These are phyloP conservation scores for Russula foetens DNA, from an alignment of 768 basidiomycete genomes.

Conservation along the genomic window DNA sequence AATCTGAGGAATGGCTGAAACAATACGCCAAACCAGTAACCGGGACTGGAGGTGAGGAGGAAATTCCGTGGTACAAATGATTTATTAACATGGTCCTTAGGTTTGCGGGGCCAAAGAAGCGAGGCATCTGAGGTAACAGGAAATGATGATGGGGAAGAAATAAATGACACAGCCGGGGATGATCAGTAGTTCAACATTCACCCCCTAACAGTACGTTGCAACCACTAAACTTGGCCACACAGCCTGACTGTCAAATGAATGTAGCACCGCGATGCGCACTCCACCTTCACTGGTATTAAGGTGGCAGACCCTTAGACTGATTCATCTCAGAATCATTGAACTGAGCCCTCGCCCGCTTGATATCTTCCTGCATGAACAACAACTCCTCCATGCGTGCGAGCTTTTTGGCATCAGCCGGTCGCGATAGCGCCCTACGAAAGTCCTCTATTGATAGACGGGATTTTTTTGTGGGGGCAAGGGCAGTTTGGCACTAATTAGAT, in stretches of 20 bases:
- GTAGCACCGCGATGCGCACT: constrained; percentile 7
- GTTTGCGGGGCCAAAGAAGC: constrained; percentile 43
- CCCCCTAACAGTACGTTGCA: not conserved
- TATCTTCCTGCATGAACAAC: constrained; percentile 89
- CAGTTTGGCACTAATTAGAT: constrained; percentile 56
- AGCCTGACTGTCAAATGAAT: not conserved
- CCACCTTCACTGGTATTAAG: constrained; percentile 13
- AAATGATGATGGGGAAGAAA: constrained; percentile 27
- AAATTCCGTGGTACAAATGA: not conserved
- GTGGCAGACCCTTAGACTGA: constrained; percentile 40
- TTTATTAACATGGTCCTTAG: not conserved
- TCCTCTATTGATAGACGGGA: constrained; percentile 81
- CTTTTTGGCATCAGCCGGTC: constrained; percentile 87
- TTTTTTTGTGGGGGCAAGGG: constrained; percentile 62
- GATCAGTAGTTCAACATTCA: constrained; percentile 59
- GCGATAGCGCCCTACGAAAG: constrained; percentile 67
- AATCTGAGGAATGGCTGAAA: constrained; percentile 89
- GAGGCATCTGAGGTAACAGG: constrained; percentile 17
- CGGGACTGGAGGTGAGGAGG: constrained; percentile 56
- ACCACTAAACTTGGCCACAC: not conserved
- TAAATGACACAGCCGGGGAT: constrained; percentile 33
- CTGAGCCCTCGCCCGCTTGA: constrained; percentile 78
- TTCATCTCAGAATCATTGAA: constrained; percentile 53
- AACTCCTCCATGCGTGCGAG: constrained; percentile 88
- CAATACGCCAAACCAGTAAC: constrained; percentile 72